These are phyloP conservation scores for Passiflora organensis DNA, from an alignment of 345 rosid genomes.

Conservation along the genomic window DNA sequence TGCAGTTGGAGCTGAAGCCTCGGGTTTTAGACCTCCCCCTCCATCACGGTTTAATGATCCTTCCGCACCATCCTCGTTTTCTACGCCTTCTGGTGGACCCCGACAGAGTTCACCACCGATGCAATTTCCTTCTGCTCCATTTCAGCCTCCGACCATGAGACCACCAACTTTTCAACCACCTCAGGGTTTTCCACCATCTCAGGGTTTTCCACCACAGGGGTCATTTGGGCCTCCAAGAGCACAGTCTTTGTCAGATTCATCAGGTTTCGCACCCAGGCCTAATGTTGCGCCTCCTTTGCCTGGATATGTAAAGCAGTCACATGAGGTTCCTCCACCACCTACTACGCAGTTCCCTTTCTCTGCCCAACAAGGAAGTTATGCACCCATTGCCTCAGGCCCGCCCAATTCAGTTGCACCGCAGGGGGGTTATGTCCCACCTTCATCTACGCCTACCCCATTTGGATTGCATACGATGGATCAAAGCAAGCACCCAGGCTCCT, in stretches of 20 bases:
- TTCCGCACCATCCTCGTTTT: constrained; percentile 41
- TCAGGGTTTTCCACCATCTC: constrained; percentile 54
- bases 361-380: constrained; percentile 47
- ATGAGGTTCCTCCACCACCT: constrained; percentile 37
- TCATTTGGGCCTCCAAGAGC: constrained; percentile 13
- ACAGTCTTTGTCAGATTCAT: too few species aligned
- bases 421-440: constrained; percentile 48
- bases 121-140: constrained; percentile 39
- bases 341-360: constrained; percentile 53
- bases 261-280: constrained; percentile 39
- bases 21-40: constrained; percentile 46
- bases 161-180: constrained; percentile 52
- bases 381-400: constrained; percentile 31
- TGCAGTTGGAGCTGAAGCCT: constrained; percentile 29
- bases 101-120: constrained; percentile 56
- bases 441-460: constrained; percentile 31
- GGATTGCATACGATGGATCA: constrained; percentile 42
- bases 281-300: constrained; percentile 52
- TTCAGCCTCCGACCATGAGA: constrained; percentile 39
- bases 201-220: constrained; percentile 46
- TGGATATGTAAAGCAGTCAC: constrained; percentile 56
- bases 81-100: constrained; percentile 44
- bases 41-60: constrained; percentile 37
- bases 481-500: too few species aligned
- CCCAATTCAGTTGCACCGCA: constrained; percentile 43